Evolutionary conservation across 345 rosid genomes (phyloP), one percentile per base, ranked within the genome.

Genomic region (Durio zibethinus): DNA sequence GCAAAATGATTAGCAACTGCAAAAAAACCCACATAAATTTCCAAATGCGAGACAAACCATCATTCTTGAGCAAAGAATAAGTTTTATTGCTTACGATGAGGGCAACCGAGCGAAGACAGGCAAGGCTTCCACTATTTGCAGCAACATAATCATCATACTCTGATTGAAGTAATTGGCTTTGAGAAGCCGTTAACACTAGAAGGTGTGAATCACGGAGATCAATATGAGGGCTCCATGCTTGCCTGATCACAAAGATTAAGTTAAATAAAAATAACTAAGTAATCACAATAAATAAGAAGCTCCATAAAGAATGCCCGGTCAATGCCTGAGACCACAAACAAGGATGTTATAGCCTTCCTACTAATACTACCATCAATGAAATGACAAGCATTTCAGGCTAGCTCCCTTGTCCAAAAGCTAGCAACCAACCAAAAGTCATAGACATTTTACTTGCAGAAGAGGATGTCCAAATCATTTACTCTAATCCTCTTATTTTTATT

Each of bases 121-220:
- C 88, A 78, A 84, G 76, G 84, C 91, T 90, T 76, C 87, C 63
- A 47, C 83, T 77, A 81, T 80, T 86, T 27, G 86, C 86, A 71
- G 80, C 82, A 76, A 86, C 87, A 75, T 84, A 88, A 53, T 90
- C 93, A 59, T 87, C 93, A 10, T 88, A 90, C 47, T 88, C 88
- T 18, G 89, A 80, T 43, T 83, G 84, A 47, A 87, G 81, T 31
- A 86, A 83, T 53, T 83, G 91, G 74, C 54, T 86, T 76, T 90
- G 90, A 66, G 89, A 86, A 35, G 90, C 86, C 7, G 90, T 85
- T 33, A 90, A 75, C 25, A 88, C 90, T 35, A 88, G 86, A 73
- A 90, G 86, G 73, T 82, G 91, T 57, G 94, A 84, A 69, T 90
- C 87, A 38, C 70, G 86, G 43, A 88, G 84, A 78, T 85, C 86